Evolutionary conservation across 169 alveolate genomes (phyloP).

Genomic region (Eimeria maxima): DNA sequence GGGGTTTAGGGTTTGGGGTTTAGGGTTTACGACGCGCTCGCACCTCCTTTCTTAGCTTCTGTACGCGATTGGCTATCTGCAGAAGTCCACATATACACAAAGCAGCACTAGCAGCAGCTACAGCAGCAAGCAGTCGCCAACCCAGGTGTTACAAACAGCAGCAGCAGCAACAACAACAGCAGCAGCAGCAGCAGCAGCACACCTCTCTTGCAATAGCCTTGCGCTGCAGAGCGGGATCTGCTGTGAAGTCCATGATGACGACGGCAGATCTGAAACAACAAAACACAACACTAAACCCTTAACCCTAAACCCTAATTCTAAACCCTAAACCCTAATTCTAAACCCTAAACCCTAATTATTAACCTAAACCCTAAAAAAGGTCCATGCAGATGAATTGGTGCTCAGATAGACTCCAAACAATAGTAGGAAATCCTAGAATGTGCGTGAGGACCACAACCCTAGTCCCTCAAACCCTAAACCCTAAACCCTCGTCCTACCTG

Average conservation of each 20-base stretch:
- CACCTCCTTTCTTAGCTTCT: conserved; percentile 79
- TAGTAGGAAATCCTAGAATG: no score
- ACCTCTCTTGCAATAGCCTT: conserved; percentile 80
- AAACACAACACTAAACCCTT: not conserved
- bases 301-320: not conserved
- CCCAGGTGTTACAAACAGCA: no score
- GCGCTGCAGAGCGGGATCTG: conserved; percentile 68
- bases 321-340: not conserved
- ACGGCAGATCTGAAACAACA: conserved; percentile 48
- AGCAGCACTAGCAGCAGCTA: not conserved
- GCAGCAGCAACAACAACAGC: conserved; percentile 4
- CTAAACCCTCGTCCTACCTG: conserved; percentile 20
- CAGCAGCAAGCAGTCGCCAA: no score
- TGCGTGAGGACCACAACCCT: no score
- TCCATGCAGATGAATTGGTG: no score
- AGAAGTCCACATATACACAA: not conserved
- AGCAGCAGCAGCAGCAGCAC: conserved; percentile 24
- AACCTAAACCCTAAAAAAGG: no score
- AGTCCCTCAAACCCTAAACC: no score
- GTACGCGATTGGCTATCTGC: conserved; percentile 81
- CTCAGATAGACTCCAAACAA: no score
- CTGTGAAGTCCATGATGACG: conserved; percentile 67
- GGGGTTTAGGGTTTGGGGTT: not conserved
- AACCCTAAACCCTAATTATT: no score
- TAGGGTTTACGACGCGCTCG: not conserved